Base-by-base conservation (phyloP, 1,284 basidiomycete genomes). In the Tylopilus sp. region DNA sequence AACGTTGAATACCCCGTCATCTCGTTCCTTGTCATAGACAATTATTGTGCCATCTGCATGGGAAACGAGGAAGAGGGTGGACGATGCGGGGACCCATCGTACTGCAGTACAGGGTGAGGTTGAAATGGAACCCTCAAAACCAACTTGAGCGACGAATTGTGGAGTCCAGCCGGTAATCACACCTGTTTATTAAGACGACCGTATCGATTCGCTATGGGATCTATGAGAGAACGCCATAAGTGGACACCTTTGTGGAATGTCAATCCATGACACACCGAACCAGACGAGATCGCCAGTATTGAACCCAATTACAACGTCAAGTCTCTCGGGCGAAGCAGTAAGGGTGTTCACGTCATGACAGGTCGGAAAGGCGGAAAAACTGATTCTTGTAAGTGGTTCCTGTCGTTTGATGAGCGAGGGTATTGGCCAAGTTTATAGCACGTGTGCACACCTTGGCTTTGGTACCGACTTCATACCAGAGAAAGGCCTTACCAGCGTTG, bases 241-340 rank as follows among this genome's bases (percentile, higher is more conserved):
- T 17, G 37, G 12, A 42, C 20, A 21, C 30, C 4, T 21, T 37
- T 21, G 15, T 36, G 17, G 24, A 21, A 54, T 35, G n/a, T 11
- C 20, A 44, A 33, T 14, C 9, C 28, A 50, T 11, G 38, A 69
- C 75, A 55, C 59, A 87, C 89, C 90, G 53, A 96, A 77, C 91
- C 94, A 96, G 45, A 99, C 72, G 21, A 99, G 74, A 69, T 99
- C 95, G 14, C 95, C 95, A 0, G 91, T 88, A 56, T 77, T 79
- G 65, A 99, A 98, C 2, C 95, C 95, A 59, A 99, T 87, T 49
- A 98, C 78, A 11, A 97, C 77, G 64, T 99, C 96, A 35, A 98
- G 72, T 39, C 83, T 80, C 46, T 91, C 87, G 5, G 84, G 74
- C 10, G 81, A 83, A 9, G 86, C 82, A 1, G 92, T 97, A 8